Evolutionary conservation across 2,329 filamentous ascomycete species (phyloP).

Genomic region (Iodosphaeria phyllophila): DNA sequence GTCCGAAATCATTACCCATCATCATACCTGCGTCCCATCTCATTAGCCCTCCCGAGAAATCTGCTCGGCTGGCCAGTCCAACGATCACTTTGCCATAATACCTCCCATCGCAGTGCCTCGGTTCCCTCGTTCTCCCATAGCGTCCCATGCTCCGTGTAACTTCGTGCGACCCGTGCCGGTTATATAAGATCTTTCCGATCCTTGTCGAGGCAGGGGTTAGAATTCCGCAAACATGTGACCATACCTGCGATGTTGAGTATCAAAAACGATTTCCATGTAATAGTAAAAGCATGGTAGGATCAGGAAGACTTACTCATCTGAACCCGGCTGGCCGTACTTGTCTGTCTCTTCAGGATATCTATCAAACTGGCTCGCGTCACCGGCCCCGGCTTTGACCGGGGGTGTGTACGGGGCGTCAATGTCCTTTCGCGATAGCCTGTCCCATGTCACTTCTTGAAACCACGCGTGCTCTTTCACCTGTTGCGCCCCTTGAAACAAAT

Average conservation of each 20-base stretch:
- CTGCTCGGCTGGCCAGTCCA: no score
- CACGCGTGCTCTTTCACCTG: conserved; percentile 93
- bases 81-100: no score
- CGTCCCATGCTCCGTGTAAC: no score
- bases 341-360: conserved; percentile 96
- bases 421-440: conserved; percentile 80
- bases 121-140: no score
- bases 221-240: conserved; percentile 2
- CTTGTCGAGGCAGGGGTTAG: neutral
- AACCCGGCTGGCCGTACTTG: conserved; percentile 60
- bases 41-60: no score
- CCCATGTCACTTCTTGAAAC: conserved; percentile 98
- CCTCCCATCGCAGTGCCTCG: no score
- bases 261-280: conserved; percentile 1
- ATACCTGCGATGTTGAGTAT: conserved; percentile 3
- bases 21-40: no score
- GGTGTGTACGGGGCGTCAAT: conserved; percentile 97
- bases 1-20: no score
- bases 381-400: conserved; percentile 80
- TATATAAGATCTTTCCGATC: no score
- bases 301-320: conserved; percentile 59
- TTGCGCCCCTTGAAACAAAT: conserved; percentile 73
- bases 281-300: neutral
- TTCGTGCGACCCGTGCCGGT: no score
- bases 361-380: conserved; percentile 94